Conservation (phyloP, 805 yeast genomes). For the Suhomyces kilbournensis region DNA sequence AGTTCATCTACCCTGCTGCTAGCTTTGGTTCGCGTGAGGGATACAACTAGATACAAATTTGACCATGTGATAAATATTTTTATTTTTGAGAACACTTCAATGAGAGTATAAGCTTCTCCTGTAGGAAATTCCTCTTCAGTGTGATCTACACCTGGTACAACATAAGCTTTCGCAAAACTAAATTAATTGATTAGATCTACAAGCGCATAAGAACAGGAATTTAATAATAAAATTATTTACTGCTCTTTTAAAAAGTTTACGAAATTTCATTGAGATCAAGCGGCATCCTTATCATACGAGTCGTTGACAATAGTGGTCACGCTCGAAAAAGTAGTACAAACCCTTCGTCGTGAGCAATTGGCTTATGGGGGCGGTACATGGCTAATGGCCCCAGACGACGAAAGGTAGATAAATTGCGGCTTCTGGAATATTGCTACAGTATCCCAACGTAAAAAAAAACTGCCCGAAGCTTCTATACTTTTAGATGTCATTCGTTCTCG, state of each 20-base stretch:
- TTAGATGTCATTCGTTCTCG: not conserved
- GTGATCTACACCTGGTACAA: not conserved
- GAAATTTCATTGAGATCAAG: not conserved
- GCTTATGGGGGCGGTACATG: not conserved
- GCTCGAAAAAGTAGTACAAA: not conserved
- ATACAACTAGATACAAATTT: slow-evolving; percentile 19
- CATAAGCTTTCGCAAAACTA: not conserved
- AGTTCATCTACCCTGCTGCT: slow-evolving; percentile 3
- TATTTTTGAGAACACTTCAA: not conserved
- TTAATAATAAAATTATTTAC: not conserved
- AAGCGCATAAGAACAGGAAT: not conserved
- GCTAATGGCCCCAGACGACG: not conserved
- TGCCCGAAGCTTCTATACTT: not conserved
- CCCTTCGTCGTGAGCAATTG: not conserved
- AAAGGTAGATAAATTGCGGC: not conserved
- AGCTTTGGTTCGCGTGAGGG: slow-evolving; percentile 46
- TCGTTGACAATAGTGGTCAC: not conserved
- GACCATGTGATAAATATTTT: not conserved
- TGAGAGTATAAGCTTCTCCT: not conserved
- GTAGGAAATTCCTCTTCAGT: not conserved
- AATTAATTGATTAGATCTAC: not conserved
- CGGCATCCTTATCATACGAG: not conserved
- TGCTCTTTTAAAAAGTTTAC: not conserved
- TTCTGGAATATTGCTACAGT: not conserved
- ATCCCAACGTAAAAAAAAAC: not conserved